Evolutionary conservation across 2,329 filamentous ascomycete genomes (phyloP).

Genomic region (Colletotrichum viniferum): DNA sequence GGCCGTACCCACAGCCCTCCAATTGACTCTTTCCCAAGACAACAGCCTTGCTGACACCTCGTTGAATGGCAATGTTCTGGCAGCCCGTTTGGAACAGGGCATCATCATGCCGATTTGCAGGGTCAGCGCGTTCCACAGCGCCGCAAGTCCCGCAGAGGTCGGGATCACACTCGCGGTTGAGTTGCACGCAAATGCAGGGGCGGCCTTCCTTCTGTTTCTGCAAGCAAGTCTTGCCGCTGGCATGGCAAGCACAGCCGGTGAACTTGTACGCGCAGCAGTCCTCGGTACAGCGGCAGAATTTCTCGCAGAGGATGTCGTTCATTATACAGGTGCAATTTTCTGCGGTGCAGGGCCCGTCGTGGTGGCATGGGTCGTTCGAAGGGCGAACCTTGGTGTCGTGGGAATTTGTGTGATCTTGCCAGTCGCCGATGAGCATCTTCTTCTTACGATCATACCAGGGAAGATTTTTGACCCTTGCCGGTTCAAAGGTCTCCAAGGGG

Average conservation of each 20-base stretch:
- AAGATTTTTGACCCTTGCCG: conserved; percentile 46
- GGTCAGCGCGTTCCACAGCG: conserved; percentile 70
- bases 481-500: conserved; percentile 24
- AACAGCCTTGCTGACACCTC: conserved; percentile 67
- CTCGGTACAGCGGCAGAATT: conserved; percentile 68
- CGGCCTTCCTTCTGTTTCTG: conserved; percentile 58
- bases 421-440: conserved; percentile 58
- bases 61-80: conserved; percentile 75
- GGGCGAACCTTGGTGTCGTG: conserved; percentile 62
- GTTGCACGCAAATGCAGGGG: conserved; percentile 72
- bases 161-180: conserved; percentile 82
- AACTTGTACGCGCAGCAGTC: conserved; percentile 67
- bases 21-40: conserved; percentile 74
- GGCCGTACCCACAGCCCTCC: conserved; percentile 71
- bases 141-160: conserved; percentile 76
- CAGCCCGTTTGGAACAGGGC: conserved; percentile 64
- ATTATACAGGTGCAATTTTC: conserved; percentile 67
- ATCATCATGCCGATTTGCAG: conserved; percentile 66
- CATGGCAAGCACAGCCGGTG: conserved; percentile 69
- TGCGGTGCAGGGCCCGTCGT: conserved; percentile 69
- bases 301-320: conserved; percentile 71
- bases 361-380: conserved; percentile 68
- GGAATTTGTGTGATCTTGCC: conserved; percentile 59
- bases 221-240: conserved; percentile 62
- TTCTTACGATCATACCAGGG: conserved; percentile 62